A percentile compares a stretch with the other conserved stretches of the same genome.
Evolutionary conservation across 2,329 filamentous ascomycete genomes (phyloP).

Genomic region (Colletotrichum spaethianum): DNA sequence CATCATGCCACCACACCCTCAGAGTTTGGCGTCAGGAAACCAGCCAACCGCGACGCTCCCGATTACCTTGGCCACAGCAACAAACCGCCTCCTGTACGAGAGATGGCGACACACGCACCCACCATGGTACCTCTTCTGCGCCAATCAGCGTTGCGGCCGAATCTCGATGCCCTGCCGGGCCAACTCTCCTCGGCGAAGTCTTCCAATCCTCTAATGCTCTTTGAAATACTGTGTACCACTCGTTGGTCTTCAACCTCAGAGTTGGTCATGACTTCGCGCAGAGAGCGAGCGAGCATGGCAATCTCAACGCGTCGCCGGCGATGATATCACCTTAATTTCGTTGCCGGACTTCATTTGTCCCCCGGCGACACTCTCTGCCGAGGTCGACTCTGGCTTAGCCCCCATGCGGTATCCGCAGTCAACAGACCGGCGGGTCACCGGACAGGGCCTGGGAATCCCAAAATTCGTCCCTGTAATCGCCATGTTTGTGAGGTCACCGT

Average conservation of each 20-base stretch:
- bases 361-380: slow-evolving; percentile 26
- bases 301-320: not conserved
- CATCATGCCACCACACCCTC: slow-evolving; percentile 37
- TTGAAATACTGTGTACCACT: not conserved
- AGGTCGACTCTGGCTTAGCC: slow-evolving; percentile 8
- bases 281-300: no score
- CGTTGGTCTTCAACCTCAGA: not conserved
- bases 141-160: slow-evolving; percentile 2
- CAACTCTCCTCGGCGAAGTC: not conserved
- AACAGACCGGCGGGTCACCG: slow-evolving; percentile 11
- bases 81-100: slow-evolving; percentile 17
- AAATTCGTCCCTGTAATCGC: slow-evolving; percentile 1
- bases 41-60: slow-evolving; percentile 36
- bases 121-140: not conserved
- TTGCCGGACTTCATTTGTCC: slow-evolving; percentile 15
- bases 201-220: not conserved
- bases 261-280: not conserved
- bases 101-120: slow-evolving; percentile 22
- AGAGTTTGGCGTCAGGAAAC: not conserved
- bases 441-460: slow-evolving; percentile 14
- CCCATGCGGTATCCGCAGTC: slow-evolving; percentile 12
- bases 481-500: slow-evolving; percentile 23
- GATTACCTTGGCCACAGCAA: slow-evolving; percentile 28
- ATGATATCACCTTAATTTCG: slow-evolving; percentile 36
- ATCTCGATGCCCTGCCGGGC: slow-evolving; percentile 15